Evolutionary conservation across 2,329 filamentous ascomycete species (phyloP), one percentile per base, ranked within the genome.

Genomic region (Ophiostoma ips): DNA sequence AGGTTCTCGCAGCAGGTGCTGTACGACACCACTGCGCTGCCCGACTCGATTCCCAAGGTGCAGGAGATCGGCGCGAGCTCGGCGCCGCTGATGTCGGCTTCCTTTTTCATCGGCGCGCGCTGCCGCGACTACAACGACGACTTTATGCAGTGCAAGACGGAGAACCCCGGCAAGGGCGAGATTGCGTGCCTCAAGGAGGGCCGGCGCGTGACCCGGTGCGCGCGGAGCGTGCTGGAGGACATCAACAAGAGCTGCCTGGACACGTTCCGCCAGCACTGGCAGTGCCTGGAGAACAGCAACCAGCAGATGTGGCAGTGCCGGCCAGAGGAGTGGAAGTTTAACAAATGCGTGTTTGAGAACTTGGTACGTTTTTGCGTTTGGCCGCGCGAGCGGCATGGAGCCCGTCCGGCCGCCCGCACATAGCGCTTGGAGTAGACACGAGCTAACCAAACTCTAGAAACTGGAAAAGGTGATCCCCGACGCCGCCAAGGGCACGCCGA

Each of bases 101-200:
- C 87, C 48, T 98, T 86, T 77, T 98, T 96, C 68, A 98, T 98
- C 65, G 92, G 92, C 56, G 89, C 88, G 58, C 83, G 90, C 64
- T 98, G 92, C 81, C 84, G 79, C 66, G 75, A 85, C 52, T 98
- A 89, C 76, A 96, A 96, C 70, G 92, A 98, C 74, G 92, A 98
- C 71, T 98, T 84, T 72, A 98, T 98, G 90, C 86, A 94, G 73
- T 98, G 92, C 84, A 98, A 98, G 83, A 86, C 79, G 59, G 88
- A 95, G 71, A 82, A 87, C 61, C 83, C 86, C 55, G 92, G 92
- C 61, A 81, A 79, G 68, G 92, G 88, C 66, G 92, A 98, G 74
- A 68, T 94, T 56, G 87, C 95, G 59, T 98, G 92, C 71, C 71
- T 98, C 77, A 90, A 87, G 75, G 92, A 98, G 72, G 92, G 92